These are phyloP conservation scores for Starmerella apicola DNA, from an alignment of 805 yeast species.

Conservation along the genomic window DNA sequence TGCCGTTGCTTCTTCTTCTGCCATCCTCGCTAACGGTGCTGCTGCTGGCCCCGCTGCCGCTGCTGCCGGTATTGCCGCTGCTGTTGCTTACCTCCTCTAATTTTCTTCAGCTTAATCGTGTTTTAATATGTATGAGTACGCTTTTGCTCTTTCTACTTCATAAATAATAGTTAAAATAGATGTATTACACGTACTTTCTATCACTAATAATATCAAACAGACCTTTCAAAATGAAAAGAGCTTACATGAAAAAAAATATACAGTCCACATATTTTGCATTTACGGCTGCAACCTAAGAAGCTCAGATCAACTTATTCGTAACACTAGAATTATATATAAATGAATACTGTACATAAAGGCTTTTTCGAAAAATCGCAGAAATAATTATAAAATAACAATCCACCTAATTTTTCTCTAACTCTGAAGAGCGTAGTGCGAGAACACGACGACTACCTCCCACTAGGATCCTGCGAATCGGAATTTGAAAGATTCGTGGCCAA, in stretches of 20 bases:
- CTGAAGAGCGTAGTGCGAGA: no score
- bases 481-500: not conserved
- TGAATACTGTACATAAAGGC: not conserved
- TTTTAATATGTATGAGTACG: not conserved
- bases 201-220: not conserved
- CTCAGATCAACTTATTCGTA: no score
- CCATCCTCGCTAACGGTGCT: conserved; percentile 6
- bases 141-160: not conserved
- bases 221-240: not conserved
- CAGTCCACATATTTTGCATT: not conserved
- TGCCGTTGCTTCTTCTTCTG: not conserved
- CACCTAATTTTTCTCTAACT: not conserved
- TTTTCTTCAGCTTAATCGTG: not conserved
- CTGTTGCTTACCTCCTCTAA: conserved; percentile 10
- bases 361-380: not conserved
- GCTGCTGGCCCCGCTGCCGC: not conserved
- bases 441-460: no score
- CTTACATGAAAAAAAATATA: not conserved
- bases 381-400: not conserved
- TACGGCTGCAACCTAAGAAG: no score
- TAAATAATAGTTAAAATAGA: not conserved
- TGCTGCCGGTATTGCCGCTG: conserved; percentile 4
- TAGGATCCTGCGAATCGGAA: not conserved
- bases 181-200: not conserved
- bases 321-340: no score